Evolutionary conservation across 495 filamentous ascomycete species (phyloP).

Genomic region (Aspergillus cristatus): DNA sequence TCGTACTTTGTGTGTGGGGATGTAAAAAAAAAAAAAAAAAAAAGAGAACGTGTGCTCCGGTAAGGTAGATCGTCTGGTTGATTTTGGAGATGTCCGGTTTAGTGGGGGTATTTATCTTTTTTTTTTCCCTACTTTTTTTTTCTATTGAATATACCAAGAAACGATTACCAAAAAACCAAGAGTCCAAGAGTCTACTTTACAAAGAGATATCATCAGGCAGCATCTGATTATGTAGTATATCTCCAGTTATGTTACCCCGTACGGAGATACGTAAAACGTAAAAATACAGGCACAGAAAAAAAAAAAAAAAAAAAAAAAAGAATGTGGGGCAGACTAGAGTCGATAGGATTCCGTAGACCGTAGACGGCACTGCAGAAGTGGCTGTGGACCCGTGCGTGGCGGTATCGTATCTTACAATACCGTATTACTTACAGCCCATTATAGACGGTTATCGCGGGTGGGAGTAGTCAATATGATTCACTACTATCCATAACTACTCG

Average conservation of each 20-base stretch:
- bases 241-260: constrained; percentile 7
- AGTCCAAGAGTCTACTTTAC: no score
- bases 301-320: constrained; percentile 6
- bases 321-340: constrained; percentile 11
- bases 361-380: constrained; percentile 16
- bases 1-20: constrained; percentile 12
- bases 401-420: no score
- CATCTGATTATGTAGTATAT: constrained; percentile 7
- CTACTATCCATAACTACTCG: no score
- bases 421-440: no score
- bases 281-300: no score
- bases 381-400: constrained; percentile 14
- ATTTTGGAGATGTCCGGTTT: constrained; percentile 9
- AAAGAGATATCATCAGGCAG: no score
- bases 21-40: no score
- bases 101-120: constrained; percentile 5
- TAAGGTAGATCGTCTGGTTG: constrained; percentile 16
- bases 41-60: no score
- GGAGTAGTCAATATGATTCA: no score
- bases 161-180: no score
- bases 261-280: constrained; percentile 8
- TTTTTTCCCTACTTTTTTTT: constrained; percentile 1
- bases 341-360: constrained; percentile 14
- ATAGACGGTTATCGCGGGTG: no score
- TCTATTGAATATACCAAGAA: background rate